A percentile compares a stretch with the other conserved stretches of the same genome.
Evolutionary conservation across 768 basidiomycete genomes (phyloP).

Genomic region (Imleria badia): DNA sequence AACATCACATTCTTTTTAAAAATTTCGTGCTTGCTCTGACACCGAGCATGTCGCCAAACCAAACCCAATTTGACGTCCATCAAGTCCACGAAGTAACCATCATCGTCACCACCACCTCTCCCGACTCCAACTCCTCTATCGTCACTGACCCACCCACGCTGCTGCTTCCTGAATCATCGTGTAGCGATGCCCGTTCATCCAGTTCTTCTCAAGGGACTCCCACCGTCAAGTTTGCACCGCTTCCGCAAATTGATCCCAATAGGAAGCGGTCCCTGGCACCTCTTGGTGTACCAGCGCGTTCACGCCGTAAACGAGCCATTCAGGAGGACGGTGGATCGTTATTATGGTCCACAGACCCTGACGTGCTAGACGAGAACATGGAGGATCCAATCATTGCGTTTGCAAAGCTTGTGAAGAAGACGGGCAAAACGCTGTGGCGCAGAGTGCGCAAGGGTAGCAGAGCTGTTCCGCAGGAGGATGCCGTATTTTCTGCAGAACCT

Average conservation of each 20-base stretch:
- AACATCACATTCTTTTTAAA: conserved; percentile 20
- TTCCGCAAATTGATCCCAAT: conserved; percentile 52
- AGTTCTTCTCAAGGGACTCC: conserved; percentile 19
- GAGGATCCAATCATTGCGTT: conserved; percentile 51
- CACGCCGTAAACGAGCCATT: conserved; percentile 23
- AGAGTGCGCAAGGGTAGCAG: conserved; percentile 43
- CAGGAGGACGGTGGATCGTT: conserved; percentile 22
- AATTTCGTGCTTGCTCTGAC: not conserved
- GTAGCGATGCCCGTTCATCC: conserved; percentile 13
- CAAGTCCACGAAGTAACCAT: conserved; percentile 19
- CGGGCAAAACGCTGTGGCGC: conserved; percentile 41
- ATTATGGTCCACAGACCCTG: conserved; percentile 22
- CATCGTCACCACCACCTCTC: conserved; percentile 9
- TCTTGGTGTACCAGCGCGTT: conserved; percentile 51
- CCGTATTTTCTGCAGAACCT: conserved; percentile 3
- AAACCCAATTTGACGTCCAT: conserved; percentile 9
- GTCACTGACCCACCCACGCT: conserved; percentile 10
- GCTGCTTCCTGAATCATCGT: conserved; percentile 7
- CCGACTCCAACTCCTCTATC: conserved; percentile 18
- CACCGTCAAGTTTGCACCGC: conserved; percentile 58
- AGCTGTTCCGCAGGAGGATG: conserved; percentile 9
- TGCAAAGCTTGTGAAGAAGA: conserved; percentile 52
- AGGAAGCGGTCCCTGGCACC: conserved; percentile 50
- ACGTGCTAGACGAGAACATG: conserved; percentile 27
- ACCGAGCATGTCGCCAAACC: conserved; percentile 13